Evolutionary conservation across 441 rosid genomes (phyloP), one percentile per base, ranked within the genome.

Genomic region (Jatropha podagrica): DNA sequence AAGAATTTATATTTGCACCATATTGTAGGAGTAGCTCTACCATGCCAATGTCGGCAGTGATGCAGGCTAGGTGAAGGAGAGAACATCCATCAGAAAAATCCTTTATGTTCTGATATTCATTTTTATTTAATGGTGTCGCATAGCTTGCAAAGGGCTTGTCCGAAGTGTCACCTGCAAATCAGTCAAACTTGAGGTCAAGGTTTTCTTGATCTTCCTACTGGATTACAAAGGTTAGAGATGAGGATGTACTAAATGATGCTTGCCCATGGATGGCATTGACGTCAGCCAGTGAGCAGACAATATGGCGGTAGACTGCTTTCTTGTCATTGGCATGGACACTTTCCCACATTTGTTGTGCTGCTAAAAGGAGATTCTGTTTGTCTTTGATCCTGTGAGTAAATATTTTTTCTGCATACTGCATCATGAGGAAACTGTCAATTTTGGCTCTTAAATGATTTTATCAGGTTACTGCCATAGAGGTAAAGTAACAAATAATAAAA

Each of bases 21-120:
- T 96, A 92, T 76, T 94, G 98, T 61, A 94, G 87, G 62, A 96
- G 89, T 20, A 96, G 88, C 82, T 96, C 98, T 20, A 91, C 89
- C 98, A 94, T 92, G 78, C 93, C 96, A 27, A 90, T 84, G 78
- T 94, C 97, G 37, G 97, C 90, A 79, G 84, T 82, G 78, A 91
- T 85, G 84, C 97, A 96, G 71, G 99, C 98, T 10, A 91, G 92
- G 83, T 96, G 99, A 85, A 96, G 98, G 78, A 96, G 81, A 41
- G 96, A 88, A 79, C 94, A 92, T 32, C 91, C 88, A 58, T 84
- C 88, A 60, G 86, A 79, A 74, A 81, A 76, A 46, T 91, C 92
- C 65, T 87, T 85, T 76, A 81, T 69, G 64, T 78, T 73, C 66
- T 74, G 84, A 80, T 84, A 85, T 74, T 83, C 90, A 62, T 65